Conservation (phyloP, 78 protist species). For the Andalucia godoyi region DNA sequence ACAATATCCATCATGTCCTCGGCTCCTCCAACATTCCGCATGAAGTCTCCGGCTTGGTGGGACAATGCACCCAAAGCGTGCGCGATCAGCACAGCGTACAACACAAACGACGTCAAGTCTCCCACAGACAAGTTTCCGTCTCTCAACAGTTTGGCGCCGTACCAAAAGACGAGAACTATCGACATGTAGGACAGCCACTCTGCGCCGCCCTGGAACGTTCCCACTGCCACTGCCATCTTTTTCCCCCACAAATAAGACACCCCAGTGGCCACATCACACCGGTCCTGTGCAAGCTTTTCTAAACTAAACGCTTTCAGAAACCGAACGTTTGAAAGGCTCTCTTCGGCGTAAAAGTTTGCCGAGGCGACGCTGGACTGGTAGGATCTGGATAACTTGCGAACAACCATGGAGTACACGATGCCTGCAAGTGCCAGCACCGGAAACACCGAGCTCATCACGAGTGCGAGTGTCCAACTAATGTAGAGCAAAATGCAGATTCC, state of each 20-base stretch:
- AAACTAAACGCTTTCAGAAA: neutral
- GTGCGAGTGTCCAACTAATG: too few relatives aligned
- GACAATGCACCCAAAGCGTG: too few relatives aligned
- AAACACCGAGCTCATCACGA: too few relatives aligned
- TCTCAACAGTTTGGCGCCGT: slow-evolving; percentile 5
- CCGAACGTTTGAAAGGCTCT: neutral
- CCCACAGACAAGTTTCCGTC: neutral
- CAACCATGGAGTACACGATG: too few relatives aligned
- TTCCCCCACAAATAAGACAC: neutral
- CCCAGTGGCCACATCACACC: neutral
- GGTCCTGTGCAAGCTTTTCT: neutral
- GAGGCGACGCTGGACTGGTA: too few relatives aligned
- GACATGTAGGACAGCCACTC: neutral
- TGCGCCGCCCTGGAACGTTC: neutral
- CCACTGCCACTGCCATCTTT: neutral
- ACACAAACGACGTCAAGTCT: slow-evolving; percentile 8
- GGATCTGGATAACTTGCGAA: too few relatives aligned
- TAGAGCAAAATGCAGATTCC: too few relatives aligned
- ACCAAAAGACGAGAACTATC: slow-evolving; percentile 5
- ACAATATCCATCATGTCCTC: too few relatives aligned
- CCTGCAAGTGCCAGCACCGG: too few relatives aligned
- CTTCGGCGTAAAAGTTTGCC: too few relatives aligned
- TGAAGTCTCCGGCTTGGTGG: too few relatives aligned
- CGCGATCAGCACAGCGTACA: slow-evolving; percentile 37
- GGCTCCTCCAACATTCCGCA: too few relatives aligned